Evolutionary conservation across 1,284 basidiomycete species (phyloP), one percentile per base, ranked within the genome.

Genomic region (Leccinum fallax): DNA sequence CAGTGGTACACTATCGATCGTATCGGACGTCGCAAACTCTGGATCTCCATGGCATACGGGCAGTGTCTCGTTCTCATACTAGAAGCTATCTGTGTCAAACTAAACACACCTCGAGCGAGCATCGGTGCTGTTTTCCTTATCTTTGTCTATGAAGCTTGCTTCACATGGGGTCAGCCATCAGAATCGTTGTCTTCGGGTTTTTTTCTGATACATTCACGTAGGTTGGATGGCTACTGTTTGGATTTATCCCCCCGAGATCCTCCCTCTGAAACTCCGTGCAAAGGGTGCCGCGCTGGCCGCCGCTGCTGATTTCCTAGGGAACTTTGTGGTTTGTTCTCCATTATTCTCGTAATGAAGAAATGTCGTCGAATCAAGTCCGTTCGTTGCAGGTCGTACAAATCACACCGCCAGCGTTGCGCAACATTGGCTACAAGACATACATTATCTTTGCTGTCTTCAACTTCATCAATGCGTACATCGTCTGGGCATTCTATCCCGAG

Each of bases 141-240:
- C 10, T 65, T 67, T 56, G 58, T 21, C 15, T 65, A 65, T 4
- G 66, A 65, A 30, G 53, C 55, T 3, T 65, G 63, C 40, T 65
- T 65, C 38, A 57, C 62, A 2, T 67, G 64, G 57, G 64, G 64
- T 65, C 6, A 4, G 62, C 57, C 26, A 13, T 51, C 2, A 15
- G 19, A 4, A 13, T 8, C 21, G 26, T 30, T 13, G 16, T 32
- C 30, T 49, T 9, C 36, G 10, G 28, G 1, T 19, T 4, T 6
- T 10, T 51, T 26, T 54, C 43, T 2, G 30, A 66, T 4, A 2
- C 7, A 1, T 57, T 36, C 11, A 43, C 9, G 11, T n/a, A 65
- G 64, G 64, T 40, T 65, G 64, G 62, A 65, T 67, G 65, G 56
- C 51, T 16, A 67, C 64, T 5, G 62, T 66, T 26, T 66, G 65